Evolutionary conservation across 2,329 filamentous ascomycete species (phyloP).

Genomic region (Exophiala calicioides): DNA sequence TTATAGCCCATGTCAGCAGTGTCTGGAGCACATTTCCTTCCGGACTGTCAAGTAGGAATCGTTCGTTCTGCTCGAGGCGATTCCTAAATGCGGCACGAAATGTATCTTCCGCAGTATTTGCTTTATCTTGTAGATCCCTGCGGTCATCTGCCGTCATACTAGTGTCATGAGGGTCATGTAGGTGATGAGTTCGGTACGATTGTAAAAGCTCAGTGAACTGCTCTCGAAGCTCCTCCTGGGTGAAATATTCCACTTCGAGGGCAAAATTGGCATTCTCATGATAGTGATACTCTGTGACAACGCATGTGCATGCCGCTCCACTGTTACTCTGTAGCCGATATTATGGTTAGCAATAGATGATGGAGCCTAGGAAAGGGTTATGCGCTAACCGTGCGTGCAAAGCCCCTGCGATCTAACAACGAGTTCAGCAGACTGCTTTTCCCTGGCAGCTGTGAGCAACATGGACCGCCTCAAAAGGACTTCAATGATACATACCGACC

Average conservation of each 20-base stretch:
- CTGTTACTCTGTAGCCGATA: slow-evolving; percentile 5
- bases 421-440: slow-evolving; percentile 12
- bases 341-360: background rate
- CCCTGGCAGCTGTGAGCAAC: slow-evolving; percentile 1
- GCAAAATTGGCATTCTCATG: slow-evolving; percentile 7
- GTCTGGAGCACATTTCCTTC: slow-evolving; percentile 11
- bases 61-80: slow-evolving; percentile 1
- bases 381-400: slow-evolving; percentile 10
- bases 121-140: slow-evolving; percentile 4
- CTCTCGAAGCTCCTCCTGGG: slow-evolving; percentile 4
- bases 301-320: slow-evolving; percentile 9
- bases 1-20: slow-evolving; percentile 6
- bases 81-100: slow-evolving; percentile 8
- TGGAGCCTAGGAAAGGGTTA: background rate
- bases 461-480: background rate
- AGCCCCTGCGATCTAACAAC: slow-evolving; percentile 2
- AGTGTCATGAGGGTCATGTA: background rate
- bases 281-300: slow-evolving; percentile 12
- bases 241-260: slow-evolving; percentile 15
- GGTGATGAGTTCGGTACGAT: slow-evolving; percentile 11
- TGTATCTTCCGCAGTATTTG: slow-evolving; percentile 10
- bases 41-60: slow-evolving; percentile 7
- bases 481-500: slow-evolving; percentile 4
- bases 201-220: slow-evolving; percentile 11
- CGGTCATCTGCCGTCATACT: background rate